Percentiles rank a stretch among this genome's conserved stretches.
phyloP scores from a whole-genome alignment of 116 monocot species.

The Phalaenopsis hybrid region DNA sequence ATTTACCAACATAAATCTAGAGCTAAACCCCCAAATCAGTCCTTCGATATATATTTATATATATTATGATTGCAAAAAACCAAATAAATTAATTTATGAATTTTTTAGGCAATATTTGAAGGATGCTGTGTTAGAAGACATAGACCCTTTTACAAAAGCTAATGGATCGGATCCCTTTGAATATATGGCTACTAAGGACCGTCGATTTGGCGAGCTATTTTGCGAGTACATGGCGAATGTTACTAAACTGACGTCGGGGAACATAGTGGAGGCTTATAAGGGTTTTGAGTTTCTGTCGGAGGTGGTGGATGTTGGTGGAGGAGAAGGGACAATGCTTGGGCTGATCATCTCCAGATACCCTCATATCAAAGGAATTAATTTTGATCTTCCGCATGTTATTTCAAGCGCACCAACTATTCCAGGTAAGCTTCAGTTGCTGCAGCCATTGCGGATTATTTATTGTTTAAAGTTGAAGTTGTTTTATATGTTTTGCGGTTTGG shows the following conservation, averaged over 20 bases:
- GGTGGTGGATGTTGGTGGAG: conserved; percentile 11
- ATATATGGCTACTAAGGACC: not conserved
- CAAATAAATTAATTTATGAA: not conserved
- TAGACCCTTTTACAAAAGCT: conserved; percentile 3
- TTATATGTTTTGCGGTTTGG: too few species aligned
- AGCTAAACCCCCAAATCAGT: too few species aligned
- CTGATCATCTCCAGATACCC: conserved; percentile 8
- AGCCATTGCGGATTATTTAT: too few species aligned
- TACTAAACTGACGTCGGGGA: not conserved
- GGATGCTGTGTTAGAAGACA: conserved; percentile 4
- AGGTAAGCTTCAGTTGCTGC: not conserved
- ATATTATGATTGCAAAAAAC: too few species aligned
- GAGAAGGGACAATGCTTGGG: not conserved
- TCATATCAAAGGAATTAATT: conserved; percentile 9
- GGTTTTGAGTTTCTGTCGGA: not conserved
- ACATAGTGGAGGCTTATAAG: conserved; percentile 5
- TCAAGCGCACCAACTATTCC: not conserved
- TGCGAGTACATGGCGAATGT: not conserved
- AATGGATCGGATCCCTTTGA: conserved; percentile 1
- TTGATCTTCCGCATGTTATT: conserved; percentile 10
- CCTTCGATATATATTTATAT: too few species aligned
- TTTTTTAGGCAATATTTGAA: conserved; percentile 10
- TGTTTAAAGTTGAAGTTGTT: too few species aligned
- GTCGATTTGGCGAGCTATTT: not conserved
- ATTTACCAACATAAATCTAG: too few species aligned